Conservation (phyloP, 257 asterid species). For the Penstemon barbatus region DNA sequence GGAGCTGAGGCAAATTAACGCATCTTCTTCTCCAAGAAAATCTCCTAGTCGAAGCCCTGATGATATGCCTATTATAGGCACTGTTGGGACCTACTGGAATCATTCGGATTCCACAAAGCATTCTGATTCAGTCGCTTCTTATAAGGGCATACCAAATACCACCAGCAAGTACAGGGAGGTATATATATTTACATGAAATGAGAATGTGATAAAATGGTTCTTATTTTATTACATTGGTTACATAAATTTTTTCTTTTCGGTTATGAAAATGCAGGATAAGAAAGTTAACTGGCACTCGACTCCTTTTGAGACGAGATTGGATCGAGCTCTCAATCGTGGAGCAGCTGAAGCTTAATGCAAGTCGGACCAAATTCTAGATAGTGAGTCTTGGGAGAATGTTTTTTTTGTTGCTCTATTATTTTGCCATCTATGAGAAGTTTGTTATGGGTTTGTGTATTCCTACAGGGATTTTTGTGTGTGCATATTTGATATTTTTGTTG, state of each 20-base stretch:
- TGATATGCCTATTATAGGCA: conserved; percentile 87
- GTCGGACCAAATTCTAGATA: neutral
- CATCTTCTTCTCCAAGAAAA: conserved; percentile 62
- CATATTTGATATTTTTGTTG: conserved; percentile 31
- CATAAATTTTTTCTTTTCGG: neutral
- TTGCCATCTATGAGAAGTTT: conserved; percentile 14
- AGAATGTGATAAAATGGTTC: conserved; percentile 17
- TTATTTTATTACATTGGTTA: conserved; percentile 13
- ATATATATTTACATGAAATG: conserved; percentile 22
- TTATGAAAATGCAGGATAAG: conserved; percentile 65
- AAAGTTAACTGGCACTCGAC: conserved; percentile 86
- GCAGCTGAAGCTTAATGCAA: conserved; percentile 43
- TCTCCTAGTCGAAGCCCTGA: conserved; percentile 92
- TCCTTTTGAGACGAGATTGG: conserved; percentile 87
- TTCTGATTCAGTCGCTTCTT: conserved; percentile 51
- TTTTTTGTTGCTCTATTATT: conserved; percentile 8
- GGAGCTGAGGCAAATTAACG: conserved; percentile 72
- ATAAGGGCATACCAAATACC: conserved; percentile 84
- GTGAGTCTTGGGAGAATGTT: conserved; percentile 31
- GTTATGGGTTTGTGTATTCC: conserved; percentile 38
- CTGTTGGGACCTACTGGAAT: conserved; percentile 90
- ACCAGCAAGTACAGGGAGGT: conserved; percentile 96
- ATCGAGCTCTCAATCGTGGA: conserved; percentile 63
- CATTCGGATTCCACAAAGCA: conserved; percentile 41
- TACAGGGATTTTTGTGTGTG: conserved; percentile 25